Base-by-base conservation (phyloP, 179 eudicot species). In the Nepenthes alata region DNA sequence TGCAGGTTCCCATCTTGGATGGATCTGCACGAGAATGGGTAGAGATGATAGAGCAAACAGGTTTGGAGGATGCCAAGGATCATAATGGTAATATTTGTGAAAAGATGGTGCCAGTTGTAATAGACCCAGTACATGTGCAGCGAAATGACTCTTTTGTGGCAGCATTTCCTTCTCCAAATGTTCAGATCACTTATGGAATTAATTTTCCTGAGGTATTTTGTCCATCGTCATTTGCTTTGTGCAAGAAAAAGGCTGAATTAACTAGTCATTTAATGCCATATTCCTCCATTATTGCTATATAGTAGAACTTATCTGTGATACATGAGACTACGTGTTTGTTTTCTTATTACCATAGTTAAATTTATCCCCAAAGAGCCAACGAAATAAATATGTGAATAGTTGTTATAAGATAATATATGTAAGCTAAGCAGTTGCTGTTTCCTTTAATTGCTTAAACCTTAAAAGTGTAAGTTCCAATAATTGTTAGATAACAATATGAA, bases 1-100 rank as follows among this genome's bases (percentile, higher is more conserved):
- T 47, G 15, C 72, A 93, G 98, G 87, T 93, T 45, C 98, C 98
- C 41, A 87, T 89, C 14, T 74, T 89, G 63, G 98, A 93, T 80
- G 98, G 98, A 35, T 93, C 98, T n/a, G 82, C 98, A 56, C 83
- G 66, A 70, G 95, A 89, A 73, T 93, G 98, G 98, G 73, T 87
- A 62, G 82, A 89, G 44, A 95, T 84, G 34, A 83, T 93, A 37
- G 80, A 79, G 52, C 69, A 73, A 72, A 84, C 77, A 61, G 98
- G 98, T 50, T 63, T 93, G 68, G 76, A 77, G 62, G 80, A 77
- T 69, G 95, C 98, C n/a, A 13, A 53, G 44, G 90, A 87, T 80
- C 68, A 65, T 35, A 67, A 16, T 63, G 95, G 93, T 39, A 72
- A 70, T 48, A 76, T 47, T 63, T 68, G 74, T 66, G 87, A 93